Evolutionary conservation across 1,139 yeast genomes (phyloP), one percentile per base, ranked within the genome.

Genomic region (Debaryomyces sp.): DNA sequence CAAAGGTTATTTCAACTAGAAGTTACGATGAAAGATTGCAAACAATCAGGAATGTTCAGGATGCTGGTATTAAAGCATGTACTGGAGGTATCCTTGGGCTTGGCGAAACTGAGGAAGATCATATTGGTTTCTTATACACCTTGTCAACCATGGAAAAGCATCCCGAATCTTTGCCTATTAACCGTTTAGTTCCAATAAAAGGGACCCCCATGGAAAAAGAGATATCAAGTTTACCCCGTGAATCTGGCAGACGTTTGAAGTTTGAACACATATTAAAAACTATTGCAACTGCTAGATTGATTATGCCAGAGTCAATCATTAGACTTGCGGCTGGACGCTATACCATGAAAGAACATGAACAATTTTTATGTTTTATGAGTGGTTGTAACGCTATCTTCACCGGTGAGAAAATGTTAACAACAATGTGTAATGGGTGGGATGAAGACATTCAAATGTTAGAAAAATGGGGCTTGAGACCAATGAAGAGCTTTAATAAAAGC

Each of bases 381-480:
- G 95, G 95, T 10, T 84, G 87, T 51, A 87, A 87, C 66, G 92
- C 94, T 13, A 84, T 87, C 44, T 87, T 87, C 64, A 87, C 94
- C 0, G 95, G 95, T 21, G 87, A 87, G 64, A 83, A 80, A 57
- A 87, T 87, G 94, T 69, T 87, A 52, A 87, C 95, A 2, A 87
- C 95, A 3, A 83, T 85, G 85, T 87, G 95, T 63, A 85, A 83
- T 54, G 92, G 91, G 3, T 87, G 94, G 94, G 90, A 87, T 44
- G 94, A 87, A 61, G 95, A 87, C 62, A 85, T 78, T 54, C 76
- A 67, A 8, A 82, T 87, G 89, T 69, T 87, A 35, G 64, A 66
- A 3, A 80, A 78, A 57, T 87, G 94, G 94, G 95, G 95, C 0
- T 64, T 86, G 57, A 71, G 66, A 53, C 90, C 91, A 34, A 82